A percentile compares a stretch with the other conserved stretches of the same genome.
phyloP scores from a whole-genome alignment of 2,329 filamentous ascomycete species.

The Aureobasidium sp. region DNA sequence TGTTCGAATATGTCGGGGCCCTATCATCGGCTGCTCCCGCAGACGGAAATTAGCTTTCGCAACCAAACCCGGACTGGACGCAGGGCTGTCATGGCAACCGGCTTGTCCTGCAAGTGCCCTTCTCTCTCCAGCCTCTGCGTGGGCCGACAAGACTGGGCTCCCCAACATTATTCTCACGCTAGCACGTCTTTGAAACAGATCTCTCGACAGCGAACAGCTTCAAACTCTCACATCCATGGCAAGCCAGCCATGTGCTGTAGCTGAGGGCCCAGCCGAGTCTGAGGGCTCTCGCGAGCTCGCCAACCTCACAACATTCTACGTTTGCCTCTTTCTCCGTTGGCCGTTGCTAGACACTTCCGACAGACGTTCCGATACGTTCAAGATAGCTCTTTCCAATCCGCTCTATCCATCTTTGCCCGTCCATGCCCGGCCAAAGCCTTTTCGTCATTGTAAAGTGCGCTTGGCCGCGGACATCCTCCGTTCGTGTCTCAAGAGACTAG shows the following conservation, averaged over 20 bases:
- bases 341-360: constrained; percentile 13
- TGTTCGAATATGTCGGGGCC: background rate
- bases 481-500: constrained; percentile 7
- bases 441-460: constrained; percentile 3
- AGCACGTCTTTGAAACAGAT: constrained; percentile 16
- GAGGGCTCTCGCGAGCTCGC: background rate
- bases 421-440: constrained; percentile 1
- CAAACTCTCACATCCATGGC: constrained; percentile 10
- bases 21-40: constrained; percentile 15
- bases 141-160: constrained; percentile 15
- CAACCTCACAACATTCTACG: constrained; percentile 12
- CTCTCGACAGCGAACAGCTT: constrained; percentile 13
- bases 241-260: constrained; percentile 13
- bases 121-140: constrained; percentile 16
- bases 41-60: constrained; percentile 13
- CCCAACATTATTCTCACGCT: constrained; percentile 16
- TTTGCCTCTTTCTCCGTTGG: constrained; percentile 9
- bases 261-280: constrained; percentile 11
- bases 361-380: constrained; percentile 5
- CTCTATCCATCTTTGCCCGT: background rate
- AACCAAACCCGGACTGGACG: constrained; percentile 2
- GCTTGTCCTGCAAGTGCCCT: constrained; percentile 6
- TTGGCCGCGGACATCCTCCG: constrained; percentile 11
- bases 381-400: background rate
- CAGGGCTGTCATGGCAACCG: constrained; percentile 15